Evolutionary conservation across 306 rosid species (phyloP).

Genomic region (Erythrophleum fordii): DNA sequence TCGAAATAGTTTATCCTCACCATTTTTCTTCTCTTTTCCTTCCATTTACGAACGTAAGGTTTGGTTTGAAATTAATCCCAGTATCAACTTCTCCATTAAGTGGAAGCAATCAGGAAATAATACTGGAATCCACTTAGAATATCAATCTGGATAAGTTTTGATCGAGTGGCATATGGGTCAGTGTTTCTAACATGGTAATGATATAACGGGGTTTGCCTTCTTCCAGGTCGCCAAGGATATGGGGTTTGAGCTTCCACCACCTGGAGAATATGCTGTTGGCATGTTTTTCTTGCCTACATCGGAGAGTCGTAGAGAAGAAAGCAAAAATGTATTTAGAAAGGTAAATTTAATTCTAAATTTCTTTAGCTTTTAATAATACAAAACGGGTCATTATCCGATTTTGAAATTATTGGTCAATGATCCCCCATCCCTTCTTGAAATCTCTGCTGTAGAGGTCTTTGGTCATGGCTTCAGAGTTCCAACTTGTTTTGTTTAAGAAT

Average conservation of each 20-base stretch:
- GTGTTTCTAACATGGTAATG: not conserved
- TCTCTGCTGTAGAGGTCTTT: not conserved
- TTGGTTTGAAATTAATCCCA: not conserved
- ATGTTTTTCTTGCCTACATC: slow-evolving; percentile 95
- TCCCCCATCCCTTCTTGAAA: not conserved
- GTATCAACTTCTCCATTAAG: not conserved
- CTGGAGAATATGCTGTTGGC: slow-evolving; percentile 90
- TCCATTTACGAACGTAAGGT: no score
- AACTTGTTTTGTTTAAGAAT: not conserved
- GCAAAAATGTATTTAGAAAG: slow-evolving; percentile 74
- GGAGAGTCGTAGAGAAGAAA: slow-evolving; percentile 65
- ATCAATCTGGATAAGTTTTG: not conserved
- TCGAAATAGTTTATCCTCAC: not conserved
- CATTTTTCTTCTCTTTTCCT: not conserved
- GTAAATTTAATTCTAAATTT: slow-evolving; percentile 44
- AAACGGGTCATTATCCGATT: not conserved
- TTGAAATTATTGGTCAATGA: not conserved
- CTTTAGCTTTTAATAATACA: not conserved
- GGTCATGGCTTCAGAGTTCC: not conserved
- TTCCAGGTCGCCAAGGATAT: slow-evolving; percentile 54
- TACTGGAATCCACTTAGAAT: not conserved
- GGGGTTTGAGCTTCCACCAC: slow-evolving; percentile 83
- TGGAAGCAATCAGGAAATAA: not conserved
- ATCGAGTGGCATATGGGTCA: not conserved
- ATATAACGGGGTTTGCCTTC: slow-evolving; percentile 21